A percentile compares a stretch with the other conserved stretches of the same genome.
These are phyloP conservation scores for Triticum urartu DNA, from an alignment of 176 grass and related monocot genomes.

Conservation along the genomic window DNA sequence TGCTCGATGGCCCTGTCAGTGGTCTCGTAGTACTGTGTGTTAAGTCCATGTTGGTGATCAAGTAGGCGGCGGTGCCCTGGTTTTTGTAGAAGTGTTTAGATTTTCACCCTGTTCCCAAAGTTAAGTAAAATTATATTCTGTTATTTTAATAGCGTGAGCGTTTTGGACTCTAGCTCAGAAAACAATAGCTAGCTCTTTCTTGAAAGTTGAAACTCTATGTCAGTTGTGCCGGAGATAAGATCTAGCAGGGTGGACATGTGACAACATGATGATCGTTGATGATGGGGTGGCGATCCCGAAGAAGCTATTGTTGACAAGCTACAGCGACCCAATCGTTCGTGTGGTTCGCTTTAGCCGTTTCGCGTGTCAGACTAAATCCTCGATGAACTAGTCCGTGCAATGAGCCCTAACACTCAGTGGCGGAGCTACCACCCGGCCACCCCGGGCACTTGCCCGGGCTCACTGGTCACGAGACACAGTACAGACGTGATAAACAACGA, in stretches of 20 bases:
- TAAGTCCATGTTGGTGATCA: too few relatives aligned
- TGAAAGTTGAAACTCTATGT: neutral
- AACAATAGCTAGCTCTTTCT: neutral
- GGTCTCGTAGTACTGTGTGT: neutral
- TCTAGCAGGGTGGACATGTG: neutral
- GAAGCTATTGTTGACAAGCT: neutral
- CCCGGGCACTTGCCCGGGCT: too few relatives aligned
- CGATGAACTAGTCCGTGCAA: too few relatives aligned
- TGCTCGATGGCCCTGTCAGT: too few relatives aligned
- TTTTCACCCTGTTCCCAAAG: neutral
- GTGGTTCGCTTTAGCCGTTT: neutral
- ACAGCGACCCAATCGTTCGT: neutral
- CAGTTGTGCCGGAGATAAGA: neutral
- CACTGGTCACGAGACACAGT: too few relatives aligned
- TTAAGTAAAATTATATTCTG: neutral
- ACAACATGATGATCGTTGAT: neutral
- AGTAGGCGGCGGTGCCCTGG: too few relatives aligned
- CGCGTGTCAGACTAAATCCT: too few relatives aligned
- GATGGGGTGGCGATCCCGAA: neutral
- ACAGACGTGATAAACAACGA: too few relatives aligned
- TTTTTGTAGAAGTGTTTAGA: neutral
- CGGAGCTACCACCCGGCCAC: too few relatives aligned
- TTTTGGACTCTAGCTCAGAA: too few relatives aligned
- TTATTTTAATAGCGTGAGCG: too few relatives aligned
- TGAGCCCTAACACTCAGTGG: too few relatives aligned